Evolutionary conservation across 495 filamentous ascomycete genomes (phyloP), one percentile per base, ranked within the genome.

Genomic region (Aspergillus hancockii): DNA sequence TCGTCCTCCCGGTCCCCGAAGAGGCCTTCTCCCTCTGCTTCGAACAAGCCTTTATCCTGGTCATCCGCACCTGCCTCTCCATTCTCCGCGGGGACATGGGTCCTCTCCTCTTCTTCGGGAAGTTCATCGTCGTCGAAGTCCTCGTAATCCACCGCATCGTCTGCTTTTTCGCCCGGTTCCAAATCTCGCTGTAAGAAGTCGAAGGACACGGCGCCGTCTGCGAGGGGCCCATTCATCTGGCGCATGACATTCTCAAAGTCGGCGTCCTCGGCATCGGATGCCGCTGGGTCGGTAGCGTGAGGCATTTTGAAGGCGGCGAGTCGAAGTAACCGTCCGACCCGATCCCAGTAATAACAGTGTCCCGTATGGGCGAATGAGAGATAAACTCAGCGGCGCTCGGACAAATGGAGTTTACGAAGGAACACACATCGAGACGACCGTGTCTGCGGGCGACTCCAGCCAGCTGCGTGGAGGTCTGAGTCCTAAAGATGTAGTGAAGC

Each of bases 101-200:
- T 19, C 8, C 62, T 70, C 43, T 82, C 83, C 55, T 88, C 85
- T 61, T 90, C 88, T 8, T 89, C 86, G 7, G 86, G 81, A 32
- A 90, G 75, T 59, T 90, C 88, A 66, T 89, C 85, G 59, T 90
- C 88, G 31, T 82, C 81, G 43, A 96, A 88, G 70, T 96, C 93
- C 68, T 90, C 93, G 63, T 86, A 99, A 73, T 99, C 94, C 18
- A 88, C 69, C 16, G 90, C 90, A 75, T 92, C 88, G 38, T 88
- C 88, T 9, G 87, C 90, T 67, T 92, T 93, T 60, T 91, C 88
- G 3, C 83, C 83, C 18, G 80, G 76, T 31, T 88, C 85, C 50
- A 88, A 70, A 9, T 81, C 81, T 52, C 78, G 71, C 16, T 60
- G 60, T 58, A 80, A 61, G 49, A 81, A 79, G 49, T 80, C 79